These are phyloP conservation scores for Sarocladiaceae sp. DNA, from an alignment of 2,329 filamentous ascomycete species.

Conservation along the genomic window DNA sequence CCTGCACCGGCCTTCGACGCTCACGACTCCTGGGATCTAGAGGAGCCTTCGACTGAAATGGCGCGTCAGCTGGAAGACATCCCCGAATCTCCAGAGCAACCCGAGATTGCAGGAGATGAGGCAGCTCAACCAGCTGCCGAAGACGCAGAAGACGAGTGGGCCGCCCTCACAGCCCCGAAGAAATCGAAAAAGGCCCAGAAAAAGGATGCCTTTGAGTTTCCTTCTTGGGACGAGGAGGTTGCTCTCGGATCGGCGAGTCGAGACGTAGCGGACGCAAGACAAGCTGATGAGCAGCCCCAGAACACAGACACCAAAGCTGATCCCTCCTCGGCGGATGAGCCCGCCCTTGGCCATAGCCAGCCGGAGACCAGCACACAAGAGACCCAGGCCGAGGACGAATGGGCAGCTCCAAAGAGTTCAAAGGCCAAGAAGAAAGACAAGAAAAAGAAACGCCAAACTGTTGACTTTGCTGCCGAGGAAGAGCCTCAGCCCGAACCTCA, in stretches of 20 bases:
- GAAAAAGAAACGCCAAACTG: slow-evolving; percentile 7
- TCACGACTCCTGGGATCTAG: no score
- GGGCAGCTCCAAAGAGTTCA: slow-evolving; percentile 11
- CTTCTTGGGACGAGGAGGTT: neutral
- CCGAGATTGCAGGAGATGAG: neutral
- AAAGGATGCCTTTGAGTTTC: neutral
- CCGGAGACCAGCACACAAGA: neutral
- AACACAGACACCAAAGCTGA: neutral
- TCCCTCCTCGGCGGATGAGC: neutral
- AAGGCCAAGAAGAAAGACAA: slow-evolving; percentile 19
- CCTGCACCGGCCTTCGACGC: no score
- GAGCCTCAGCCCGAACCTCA: no score
- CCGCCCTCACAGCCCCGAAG: slow-evolving; percentile 13
- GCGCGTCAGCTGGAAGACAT: no score
- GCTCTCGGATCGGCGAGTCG: no score
- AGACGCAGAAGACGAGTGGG: slow-evolving; percentile 6
- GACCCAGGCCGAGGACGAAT: slow-evolving; percentile 16
- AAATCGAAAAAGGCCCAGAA: slow-evolving; percentile 22
- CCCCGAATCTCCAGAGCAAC: neutral
- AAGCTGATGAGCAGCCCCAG: neutral
- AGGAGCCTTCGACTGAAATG: no score
- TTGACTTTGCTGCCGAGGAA: neutral
- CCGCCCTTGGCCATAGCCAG: neutral
- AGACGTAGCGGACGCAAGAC: neutral
- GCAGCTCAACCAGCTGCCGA: neutral